phyloP scores from a whole-genome alignment of 2,329 filamentous ascomycete genomes.

The Xylaria sp. region DNA sequence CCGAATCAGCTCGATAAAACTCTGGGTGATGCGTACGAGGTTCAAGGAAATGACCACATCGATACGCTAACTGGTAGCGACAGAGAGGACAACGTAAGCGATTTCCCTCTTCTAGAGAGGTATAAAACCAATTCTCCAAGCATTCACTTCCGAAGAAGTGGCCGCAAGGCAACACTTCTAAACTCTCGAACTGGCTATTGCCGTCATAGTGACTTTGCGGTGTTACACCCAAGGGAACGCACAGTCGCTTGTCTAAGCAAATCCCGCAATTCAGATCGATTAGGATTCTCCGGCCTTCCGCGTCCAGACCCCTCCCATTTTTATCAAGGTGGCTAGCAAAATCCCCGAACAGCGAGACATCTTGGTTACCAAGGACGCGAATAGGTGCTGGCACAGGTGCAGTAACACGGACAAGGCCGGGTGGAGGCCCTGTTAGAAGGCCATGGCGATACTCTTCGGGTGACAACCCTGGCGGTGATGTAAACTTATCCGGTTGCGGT shows the following conservation, averaged over 20 bases:
- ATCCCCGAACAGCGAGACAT: conserved; percentile 29
- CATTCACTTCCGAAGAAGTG: conserved; percentile 35
- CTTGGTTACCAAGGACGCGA: conserved; percentile 5
- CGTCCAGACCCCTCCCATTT: background rate
- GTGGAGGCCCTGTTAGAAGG: conserved; percentile 1
- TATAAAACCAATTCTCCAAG: too few species aligned
- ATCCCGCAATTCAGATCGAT: conserved; percentile 29
- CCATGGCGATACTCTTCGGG: background rate
- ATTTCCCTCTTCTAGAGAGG: accelerated
- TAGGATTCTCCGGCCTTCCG: background rate
- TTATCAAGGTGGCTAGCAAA: conserved; percentile 23
- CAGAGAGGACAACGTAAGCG: conserved; percentile 30
- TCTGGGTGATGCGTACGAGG: conserved; percentile 7
- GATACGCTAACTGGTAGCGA: conserved; percentile 17
- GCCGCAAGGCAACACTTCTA: conserved; percentile 32
- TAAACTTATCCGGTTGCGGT: background rate
- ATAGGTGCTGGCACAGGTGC: background rate
- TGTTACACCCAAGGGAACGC: conserved; percentile 1
- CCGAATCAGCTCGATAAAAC: background rate
- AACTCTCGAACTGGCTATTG: background rate
- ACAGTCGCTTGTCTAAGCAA: conserved; percentile 23
- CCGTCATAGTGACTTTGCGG: background rate
- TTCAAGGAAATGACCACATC: conserved; percentile 25
- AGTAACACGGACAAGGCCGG: conserved; percentile 15
- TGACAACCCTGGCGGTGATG: conserved; percentile 2